Percentiles rank a stretch among this genome's conserved stretches.
These are phyloP conservation scores for Blastocystis sp. DNA, from an alignment of 352 stramenopile species.

Conservation along the genomic window DNA sequence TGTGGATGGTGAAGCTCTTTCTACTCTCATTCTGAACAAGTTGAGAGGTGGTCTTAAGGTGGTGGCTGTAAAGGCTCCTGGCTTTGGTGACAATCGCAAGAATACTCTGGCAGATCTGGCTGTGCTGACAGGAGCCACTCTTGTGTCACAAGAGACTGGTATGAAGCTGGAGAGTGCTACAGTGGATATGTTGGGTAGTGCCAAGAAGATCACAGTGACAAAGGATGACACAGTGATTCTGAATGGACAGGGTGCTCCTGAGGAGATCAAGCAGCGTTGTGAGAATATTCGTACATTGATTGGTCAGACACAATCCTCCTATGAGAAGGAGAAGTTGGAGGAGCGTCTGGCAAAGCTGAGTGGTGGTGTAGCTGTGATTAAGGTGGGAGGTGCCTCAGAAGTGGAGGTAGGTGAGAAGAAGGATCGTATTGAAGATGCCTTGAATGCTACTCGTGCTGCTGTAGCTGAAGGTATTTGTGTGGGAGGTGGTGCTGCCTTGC, in stretches of 20 bases:
- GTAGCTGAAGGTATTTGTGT: constrained; percentile 97
- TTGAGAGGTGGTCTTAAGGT: constrained; percentile 97
- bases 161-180: constrained; percentile 94
- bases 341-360: constrained; percentile 96
- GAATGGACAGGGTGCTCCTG: constrained; percentile 83
- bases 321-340: constrained; percentile 99
- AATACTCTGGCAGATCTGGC: constrained; percentile 97
- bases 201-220: constrained; percentile 88
- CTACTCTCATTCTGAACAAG: constrained; percentile 99
- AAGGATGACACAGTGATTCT: constrained; percentile 99
- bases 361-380: constrained; percentile 96
- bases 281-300: constrained; percentile 89
- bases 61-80: constrained; percentile 96
- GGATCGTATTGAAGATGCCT: constrained; percentile 96
- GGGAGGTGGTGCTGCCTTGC: constrained; percentile 88
- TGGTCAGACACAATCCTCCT: constrained; percentile 89
- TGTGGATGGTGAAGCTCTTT: constrained; percentile 94
- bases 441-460: constrained; percentile 95
- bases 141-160: constrained; percentile 94
- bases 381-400: constrained; percentile 93
- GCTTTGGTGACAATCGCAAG: constrained; percentile 99
- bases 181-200: constrained; percentile 84
- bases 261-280: constrained; percentile 87
- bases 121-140: constrained; percentile 89
- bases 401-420: constrained; percentile 99